Evolutionary conservation across 768 basidiomycete genomes (phyloP), one percentile per base, ranked within the genome.

Genomic region (Guyanaporus albipodus): DNA sequence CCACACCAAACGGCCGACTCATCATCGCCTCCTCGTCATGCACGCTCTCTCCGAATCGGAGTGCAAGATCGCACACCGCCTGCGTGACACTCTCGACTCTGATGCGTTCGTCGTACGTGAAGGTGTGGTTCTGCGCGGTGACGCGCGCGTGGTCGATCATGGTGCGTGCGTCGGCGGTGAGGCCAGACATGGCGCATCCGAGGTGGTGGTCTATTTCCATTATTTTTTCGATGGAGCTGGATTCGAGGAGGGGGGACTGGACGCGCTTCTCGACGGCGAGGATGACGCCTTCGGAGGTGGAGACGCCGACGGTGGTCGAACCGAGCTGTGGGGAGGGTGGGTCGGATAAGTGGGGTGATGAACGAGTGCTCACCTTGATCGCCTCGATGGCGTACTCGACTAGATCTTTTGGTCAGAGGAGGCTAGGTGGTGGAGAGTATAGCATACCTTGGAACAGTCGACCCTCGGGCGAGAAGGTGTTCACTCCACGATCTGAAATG

Each of bases 321-420:
- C 96, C 96, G 60, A 98, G 87, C 94, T 98, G 63, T 43, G 15
- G 33, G 47, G 50, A 40, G 43, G 51, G n/a, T n/a, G n/a, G n/a
- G n/a, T n/a, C n/a, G n/a, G n/a, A n/a, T n/a, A n/a, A n/a, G n/a
- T n/a, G n/a, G 49, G 37, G 44, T 4, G 14, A 5, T 8, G 7
- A 52, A 34, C 27, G 6, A 14, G 2, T 35, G 37, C 46, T 37
- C 18, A 93, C 93, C 71, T 96, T 98, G 70, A 98, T 98, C 8
- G 96, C 96, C 63, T 99, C 96, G 66, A 98, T 99, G 42, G 96
- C 96, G 76, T 98, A 98, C 71, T 99, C 96, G 69, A 99, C 95
- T 97, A 57, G 2, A 27, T 21, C 28, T 12, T 11, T 46, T 18
- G 41, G 31, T 67, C 18, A 65, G 62, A 43, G 17, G 34, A 12